Base-by-base conservation (phyloP, 257 asterid genomes). In the Nicotiana sylvestris region DNA sequence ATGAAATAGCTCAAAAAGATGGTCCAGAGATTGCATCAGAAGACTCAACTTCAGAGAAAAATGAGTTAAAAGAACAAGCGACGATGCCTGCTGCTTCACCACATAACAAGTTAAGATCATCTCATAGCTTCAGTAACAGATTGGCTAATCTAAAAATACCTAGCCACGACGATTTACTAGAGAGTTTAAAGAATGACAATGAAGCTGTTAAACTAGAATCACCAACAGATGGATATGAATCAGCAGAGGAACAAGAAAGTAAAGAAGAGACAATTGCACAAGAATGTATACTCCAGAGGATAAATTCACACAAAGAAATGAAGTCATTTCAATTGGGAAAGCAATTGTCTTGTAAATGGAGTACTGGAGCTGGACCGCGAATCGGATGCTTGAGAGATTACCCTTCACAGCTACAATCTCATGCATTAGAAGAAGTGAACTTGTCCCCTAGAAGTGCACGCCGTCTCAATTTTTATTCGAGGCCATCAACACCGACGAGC, bases 281-380 rank as follows among this genome's bases (percentile, higher is more conserved):
- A 66, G 96, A 90, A 72, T 88, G 87, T 62, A 84, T 94, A 81
- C 81, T 90, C 5, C 86, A 84, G 58, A 90, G 93, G 87, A 91
- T 93, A 51, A 91, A 83, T 83, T 91, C 96, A 6, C 96, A 89
- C 84, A 93, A 92, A 84, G 95, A 82, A 32, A 83, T 78, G 89
- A 88, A 87, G 61, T 91, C 97, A 9, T 92, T 83, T 80, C 98
- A 95, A 80, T 53, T 94, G n/a, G 97, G 94, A 58, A 90, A 91
- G 81, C 94, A 94, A 32, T 35, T 95, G 65, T 93, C 97, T 6
- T 89, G 92, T 87, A 92, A 85, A 87, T 95, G 98, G 98, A 95
- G 98, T 79, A 93, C 97, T 0, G 98, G 98, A 57, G 98, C 97
- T 2, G 98, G 98, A 18, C 98, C 98, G 0, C 84, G 98, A 70